Evolutionary conservation across 192 early-diverging fungal genomes (phyloP), one percentile per base, ranked within the genome.

Genomic region (Gonapodya prolifera): DNA sequence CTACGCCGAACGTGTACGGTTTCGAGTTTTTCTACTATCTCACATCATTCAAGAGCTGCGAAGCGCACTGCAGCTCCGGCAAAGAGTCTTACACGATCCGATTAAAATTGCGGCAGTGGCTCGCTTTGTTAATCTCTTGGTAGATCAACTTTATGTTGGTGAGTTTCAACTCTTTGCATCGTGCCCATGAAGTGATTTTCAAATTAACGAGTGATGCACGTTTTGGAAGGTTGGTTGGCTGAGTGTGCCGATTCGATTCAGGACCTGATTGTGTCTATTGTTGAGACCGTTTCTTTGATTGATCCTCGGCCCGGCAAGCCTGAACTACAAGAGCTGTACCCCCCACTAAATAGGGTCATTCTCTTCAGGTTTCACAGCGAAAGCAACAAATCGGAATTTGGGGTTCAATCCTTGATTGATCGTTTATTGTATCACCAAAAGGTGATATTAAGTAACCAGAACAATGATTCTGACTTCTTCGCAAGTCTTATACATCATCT

Each of bases 401-500:
- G 69, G 2, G 45, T 78, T 69, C 33, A 36, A 29, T 45, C 78
- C 29, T 70, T 81, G 35, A 83, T 33, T 33, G 34, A 81, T n/a
- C 34, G 78, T 28, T 69, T 77, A 8, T 1, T 83, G 70, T 80
- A 80, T 34, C 33, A 69, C 30, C 76, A 73, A 45, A 80, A 80
- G 33, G 69, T 82, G 28, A 29, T 35, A 1, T 34, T 80, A 2
- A 75, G 34, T 29, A 17, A 17, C 33, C 61, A 74, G 30, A 70
- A 90, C 18, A 61, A 36, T 23, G 83, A 82, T n/a, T 78, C 81
- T 34, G 91, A 92, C 35, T 92, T 90, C 70, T 81, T 90, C 76
- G 84, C 83, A 76, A 85, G 86, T 70, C 77, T 92, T 33, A 84
- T 88, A 35, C 83, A 89, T 76, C 87, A 92, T 80, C 75, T 92